phyloP scores from a whole-genome alignment of 2,329 filamentous ascomycete species.

The Hysterium pulicare region DNA sequence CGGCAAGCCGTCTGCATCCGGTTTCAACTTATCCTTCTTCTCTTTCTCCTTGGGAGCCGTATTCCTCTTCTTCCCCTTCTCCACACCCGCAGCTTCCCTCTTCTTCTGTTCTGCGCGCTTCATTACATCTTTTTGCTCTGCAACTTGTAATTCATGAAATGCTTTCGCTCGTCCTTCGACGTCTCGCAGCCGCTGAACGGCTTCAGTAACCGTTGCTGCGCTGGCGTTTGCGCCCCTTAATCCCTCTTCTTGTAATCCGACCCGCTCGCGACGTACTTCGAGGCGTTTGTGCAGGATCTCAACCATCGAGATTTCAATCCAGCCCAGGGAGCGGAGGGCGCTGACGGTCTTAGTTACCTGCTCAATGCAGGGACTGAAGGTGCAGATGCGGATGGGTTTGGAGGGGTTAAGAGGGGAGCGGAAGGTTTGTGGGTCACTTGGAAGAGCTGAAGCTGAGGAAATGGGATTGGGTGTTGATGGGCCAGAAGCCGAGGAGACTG shows the following conservation, averaged over 20 bases:
- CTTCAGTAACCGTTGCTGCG: conserved; percentile 74
- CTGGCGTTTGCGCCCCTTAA: conserved; percentile 64
- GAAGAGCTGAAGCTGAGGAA: conserved; percentile 5
- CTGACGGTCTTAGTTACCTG: conserved; percentile 87
- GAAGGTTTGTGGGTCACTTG: conserved; percentile 13
- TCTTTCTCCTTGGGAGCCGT: conserved; percentile 18
- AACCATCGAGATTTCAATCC: conserved; percentile 91
- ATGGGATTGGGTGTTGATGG: conserved; percentile 43
- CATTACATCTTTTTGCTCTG: conserved; percentile 44
- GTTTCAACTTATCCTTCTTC: conserved; percentile 17
- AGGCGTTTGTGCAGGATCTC: conserved; percentile 78
- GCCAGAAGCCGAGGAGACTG: conserved; percentile 19
- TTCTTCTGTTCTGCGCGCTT: conserved; percentile 34
- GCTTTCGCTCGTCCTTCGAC: conserved; percentile 68
- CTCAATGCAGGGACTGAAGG: conserved; percentile 95
- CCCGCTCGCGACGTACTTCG: conserved; percentile 76
- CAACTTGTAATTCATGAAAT: conserved; percentile 52
- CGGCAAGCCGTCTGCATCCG: conserved; percentile 11
- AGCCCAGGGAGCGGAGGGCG: conserved; percentile 73
- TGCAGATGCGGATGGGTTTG: conserved; percentile 77
- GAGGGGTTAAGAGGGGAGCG: conserved; percentile 64
- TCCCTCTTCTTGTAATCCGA: conserved; percentile 68
- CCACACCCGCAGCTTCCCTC: conserved; percentile 23
- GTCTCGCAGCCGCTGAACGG: conserved; percentile 67
- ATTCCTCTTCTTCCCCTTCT: conserved; percentile 20